These are phyloP conservation scores for Lecanicillium sp. DNA, from an alignment of 2,329 filamentous ascomycete species.

Conservation along the genomic window DNA sequence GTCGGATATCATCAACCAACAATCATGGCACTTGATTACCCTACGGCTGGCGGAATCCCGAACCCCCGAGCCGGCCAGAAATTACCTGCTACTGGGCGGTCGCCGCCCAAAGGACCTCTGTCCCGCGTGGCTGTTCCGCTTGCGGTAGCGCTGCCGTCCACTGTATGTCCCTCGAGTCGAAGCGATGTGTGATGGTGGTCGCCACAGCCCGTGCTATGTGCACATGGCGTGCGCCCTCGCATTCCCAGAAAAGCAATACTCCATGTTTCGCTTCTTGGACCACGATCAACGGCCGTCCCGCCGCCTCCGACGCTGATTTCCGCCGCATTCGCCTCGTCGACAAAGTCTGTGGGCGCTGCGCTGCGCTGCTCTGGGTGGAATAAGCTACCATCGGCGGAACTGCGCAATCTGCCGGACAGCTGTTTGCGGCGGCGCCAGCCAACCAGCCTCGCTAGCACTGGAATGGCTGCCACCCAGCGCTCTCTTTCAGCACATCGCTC, in stretches of 20 bases:
- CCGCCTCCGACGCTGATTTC: background rate
- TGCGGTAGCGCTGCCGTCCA: slow-evolving; percentile 2
- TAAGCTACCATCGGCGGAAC: too few species aligned
- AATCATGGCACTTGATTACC: background rate
- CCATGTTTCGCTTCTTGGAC: background rate
- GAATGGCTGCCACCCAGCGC: too few species aligned
- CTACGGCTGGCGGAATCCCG: background rate
- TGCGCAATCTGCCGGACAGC: background rate
- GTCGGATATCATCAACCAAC: background rate
- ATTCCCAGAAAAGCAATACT: too few species aligned
- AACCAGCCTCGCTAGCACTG: too few species aligned
- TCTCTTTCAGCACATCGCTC: too few species aligned
- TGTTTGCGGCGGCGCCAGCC: slow-evolving; percentile 4
- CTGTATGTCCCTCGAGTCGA: too few species aligned
- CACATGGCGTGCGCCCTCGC: too few species aligned
- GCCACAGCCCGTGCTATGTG: too few species aligned
- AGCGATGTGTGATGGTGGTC: too few species aligned
- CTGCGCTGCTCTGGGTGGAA: too few species aligned
- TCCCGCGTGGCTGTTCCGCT: background rate
- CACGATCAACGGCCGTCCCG: background rate
- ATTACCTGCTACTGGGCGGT: background rate
- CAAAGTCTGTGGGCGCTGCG: too few species aligned
- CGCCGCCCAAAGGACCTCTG: too few species aligned
- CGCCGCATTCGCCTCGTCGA: background rate
- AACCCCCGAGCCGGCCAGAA: background rate